Evolutionary conservation across 164 flowering plant genomes (phyloP).

Genomic region (Cinnamomum micranthum): DNA sequence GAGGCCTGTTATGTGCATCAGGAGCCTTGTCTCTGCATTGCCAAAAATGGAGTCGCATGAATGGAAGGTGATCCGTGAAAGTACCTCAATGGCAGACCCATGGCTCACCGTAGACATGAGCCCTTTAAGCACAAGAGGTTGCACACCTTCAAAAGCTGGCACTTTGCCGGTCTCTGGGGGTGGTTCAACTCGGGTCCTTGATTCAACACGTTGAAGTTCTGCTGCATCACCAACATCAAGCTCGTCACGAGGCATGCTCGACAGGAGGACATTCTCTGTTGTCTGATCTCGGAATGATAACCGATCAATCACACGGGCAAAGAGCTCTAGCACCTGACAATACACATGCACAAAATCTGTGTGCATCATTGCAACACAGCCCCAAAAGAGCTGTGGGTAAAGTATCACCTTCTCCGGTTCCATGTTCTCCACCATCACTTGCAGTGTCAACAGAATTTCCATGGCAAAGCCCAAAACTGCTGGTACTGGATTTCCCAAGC

Average conservation of each 20-base stretch:
- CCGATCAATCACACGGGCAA: slow-evolving; percentile 86
- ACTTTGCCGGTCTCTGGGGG: slow-evolving; percentile 54
- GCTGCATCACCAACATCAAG: slow-evolving; percentile 47
- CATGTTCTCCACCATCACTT: slow-evolving; percentile 99
- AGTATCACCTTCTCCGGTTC: slow-evolving; percentile 97
- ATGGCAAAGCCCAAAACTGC: slow-evolving; percentile 86
- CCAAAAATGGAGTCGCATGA: slow-evolving; percentile 98
- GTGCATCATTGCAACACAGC: slow-evolving; percentile 99
- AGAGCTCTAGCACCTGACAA: slow-evolving; percentile 94
- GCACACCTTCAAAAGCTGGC: slow-evolving; percentile 92
- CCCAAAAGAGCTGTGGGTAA: slow-evolving; percentile 99
- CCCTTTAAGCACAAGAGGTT: slow-evolving; percentile 97
- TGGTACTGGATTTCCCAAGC: slow-evolving; percentile 86
- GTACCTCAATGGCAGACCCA: slow-evolving; percentile 79
- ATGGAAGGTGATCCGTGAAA: slow-evolving; percentile 79
- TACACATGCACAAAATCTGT: slow-evolving; percentile 97
- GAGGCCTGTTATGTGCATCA: slow-evolving; percentile 92
- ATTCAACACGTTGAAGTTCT: slow-evolving; percentile 61
- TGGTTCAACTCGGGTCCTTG: slow-evolving; percentile 45
- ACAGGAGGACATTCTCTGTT: slow-evolving; percentile 92
- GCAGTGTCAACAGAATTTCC: slow-evolving; percentile 91
- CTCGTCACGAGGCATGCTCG: slow-evolving; percentile 98
- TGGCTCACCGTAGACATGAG: slow-evolving; percentile 91
- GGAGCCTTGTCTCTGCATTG: slow-evolving; percentile 77
- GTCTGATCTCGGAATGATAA: slow-evolving; percentile 85